These are phyloP conservation scores for Volvariella volvacea DNA, from an alignment of 1,284 basidiomycete genomes.

Conservation along the genomic window DNA sequence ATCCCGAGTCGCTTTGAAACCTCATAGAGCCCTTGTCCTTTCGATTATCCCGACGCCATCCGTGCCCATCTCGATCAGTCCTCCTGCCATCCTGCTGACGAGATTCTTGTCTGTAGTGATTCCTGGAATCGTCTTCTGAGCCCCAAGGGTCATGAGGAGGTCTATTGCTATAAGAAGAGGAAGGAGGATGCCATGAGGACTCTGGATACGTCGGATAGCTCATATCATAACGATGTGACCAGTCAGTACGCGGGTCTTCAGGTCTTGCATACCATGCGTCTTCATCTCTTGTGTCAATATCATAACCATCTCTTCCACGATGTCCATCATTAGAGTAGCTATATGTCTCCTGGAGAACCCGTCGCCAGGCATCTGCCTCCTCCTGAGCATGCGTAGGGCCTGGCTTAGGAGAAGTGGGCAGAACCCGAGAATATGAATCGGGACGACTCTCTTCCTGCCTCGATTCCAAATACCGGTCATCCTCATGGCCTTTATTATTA, in stretches of 20 bases:
- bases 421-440: slow-evolving; percentile 35
- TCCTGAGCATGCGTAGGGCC: slow-evolving; percentile 46
- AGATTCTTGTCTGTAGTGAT: slow-evolving; percentile 10
- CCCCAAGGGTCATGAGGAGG: slow-evolving; percentile 33
- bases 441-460: slow-evolving; percentile 39
- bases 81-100: slow-evolving; percentile 16
- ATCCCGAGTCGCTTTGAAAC: slow-evolving; percentile 35
- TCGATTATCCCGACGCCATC: slow-evolving; percentile 28
- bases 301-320: slow-evolving; percentile 46
- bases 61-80: slow-evolving; percentile 20
- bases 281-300: slow-evolving; percentile 30
- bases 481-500: slow-evolving; percentile 42
- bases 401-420: slow-evolving; percentile 35
- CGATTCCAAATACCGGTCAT: slow-evolving; percentile 43
- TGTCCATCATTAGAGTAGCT: slow-evolving; percentile 45
- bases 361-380: slow-evolving; percentile 46
- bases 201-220: slow-evolving; percentile 37
- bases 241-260: slow-evolving; percentile 34
- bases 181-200: slow-evolving; percentile 27
- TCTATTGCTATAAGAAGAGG: slow-evolving; percentile 24
- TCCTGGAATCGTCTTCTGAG: slow-evolving; percentile 29
- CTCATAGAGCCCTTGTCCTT: slow-evolving; percentile 26
- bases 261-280: slow-evolving; percentile 37
- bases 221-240: slow-evolving; percentile 41
- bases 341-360: slow-evolving; percentile 39